Base-by-base conservation (phyloP, 2,329 filamentous ascomycete genomes). In the Aplosporella prunicola region DNA sequence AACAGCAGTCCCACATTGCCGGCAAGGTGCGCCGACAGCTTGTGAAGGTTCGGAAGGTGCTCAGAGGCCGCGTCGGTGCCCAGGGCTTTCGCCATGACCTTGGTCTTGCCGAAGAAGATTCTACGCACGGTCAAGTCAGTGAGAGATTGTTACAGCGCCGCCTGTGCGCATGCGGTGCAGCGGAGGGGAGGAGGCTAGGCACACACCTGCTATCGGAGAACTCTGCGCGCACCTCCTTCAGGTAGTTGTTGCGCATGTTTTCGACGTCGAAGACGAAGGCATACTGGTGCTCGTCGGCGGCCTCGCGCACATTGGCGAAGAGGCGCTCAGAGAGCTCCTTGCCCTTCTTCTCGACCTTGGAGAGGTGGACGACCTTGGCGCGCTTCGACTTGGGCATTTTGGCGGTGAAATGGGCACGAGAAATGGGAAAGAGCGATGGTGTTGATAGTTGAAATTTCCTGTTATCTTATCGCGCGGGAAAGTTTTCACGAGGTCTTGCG, bases 41-140 rank as follows among this genome's bases (percentile, higher is more conserved):
- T 64, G 57, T 84, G 71, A 52, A 91, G 76, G 57, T 85, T 84
- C 29, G 83, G 76, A 49, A 85, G 82, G 63, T 83, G 75, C 64
- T 88, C 85, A 53, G 85, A 82, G 55, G 83, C 81, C 48, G 78
- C 72, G 37, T 71, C 79, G 47, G 75, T 74, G 56, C 91, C 91
- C 17, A 98, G 81, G 40, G 91, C 88, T 66, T 91, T 89, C 52
- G 84, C 80, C 87, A 96, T 96, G 62, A 98, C 88, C 68, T 96
- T 96, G 43, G 89, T 96, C 71, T 96, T 98, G 67, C 89, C 91
- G 65, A 95, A 96, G 77, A 96, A 96, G 60, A 98, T 15, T 40
- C 32, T 40, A 24, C 15, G 17, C n/a, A 30, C 13, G 16, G 38
- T 26, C 22, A 24, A 8, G 26, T 40, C n/a, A 35, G 32, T n/a